Evolutionary conservation across 2,329 filamentous ascomycete genomes (phyloP), one percentile per base, ranked within the genome.

Genomic region (Epichloe scottii): DNA sequence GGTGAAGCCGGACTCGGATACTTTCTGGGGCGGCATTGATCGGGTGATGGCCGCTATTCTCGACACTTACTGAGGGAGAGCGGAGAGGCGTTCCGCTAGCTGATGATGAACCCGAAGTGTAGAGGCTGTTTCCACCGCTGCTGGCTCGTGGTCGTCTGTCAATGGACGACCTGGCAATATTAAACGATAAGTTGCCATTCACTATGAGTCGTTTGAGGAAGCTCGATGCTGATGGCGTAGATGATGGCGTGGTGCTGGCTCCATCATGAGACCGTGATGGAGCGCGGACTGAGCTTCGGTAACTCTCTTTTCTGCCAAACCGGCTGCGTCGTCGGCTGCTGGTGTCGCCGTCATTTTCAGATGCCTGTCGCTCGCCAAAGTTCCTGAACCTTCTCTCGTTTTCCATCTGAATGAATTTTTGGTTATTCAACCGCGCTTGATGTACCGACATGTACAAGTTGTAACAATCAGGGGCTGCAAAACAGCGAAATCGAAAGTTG

Each of bases 401-500:
- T 58, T 81, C 78, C 17, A 84, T 72, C 46, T 79, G 73, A 51
- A 78, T 89, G 69, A 91, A 96, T 50, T 89, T 91, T 49, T 89
- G 85, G 63, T 97, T 96, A 68, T 95, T 88, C 64, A 95, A 86
- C 46, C 93, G 85, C 19, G 90, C 84, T 54, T 86, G 78, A 66
- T 97, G 94, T 55, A 97, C 90, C 42, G 91, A 79, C 61, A 79
- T 79, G 67, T 96, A 98, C 4, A 98, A 75, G 37, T 79, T 77
- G 57, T 86, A 83, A 62, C 90, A 94, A 55, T 96, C 91, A 42
- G 81, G 77, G 2, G 82, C 76, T 45, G 79, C 87, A 41, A 84
- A 75, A 46, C 88, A 88, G 41, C 93, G 85, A 77, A 97, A 93
- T 74, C 94, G 91, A 70, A 95, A 87, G 63, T 94, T 93, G 59